Evolutionary conservation across 2,329 filamentous ascomycete genomes (phyloP), one percentile per base, ranked within the genome.

Genomic region (Leptographium flavum): DNA sequence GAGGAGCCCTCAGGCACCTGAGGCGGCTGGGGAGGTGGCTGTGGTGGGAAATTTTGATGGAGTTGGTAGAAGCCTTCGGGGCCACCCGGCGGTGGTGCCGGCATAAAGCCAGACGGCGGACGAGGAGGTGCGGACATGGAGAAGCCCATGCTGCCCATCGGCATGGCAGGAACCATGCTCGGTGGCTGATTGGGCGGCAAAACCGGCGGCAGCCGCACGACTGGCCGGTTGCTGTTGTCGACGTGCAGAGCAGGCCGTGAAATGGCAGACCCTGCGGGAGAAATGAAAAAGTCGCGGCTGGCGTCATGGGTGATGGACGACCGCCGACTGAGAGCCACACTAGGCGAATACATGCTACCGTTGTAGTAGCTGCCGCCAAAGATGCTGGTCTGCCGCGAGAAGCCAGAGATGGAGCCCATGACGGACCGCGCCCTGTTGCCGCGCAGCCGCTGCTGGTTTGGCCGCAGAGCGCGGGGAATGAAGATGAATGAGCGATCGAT

Each of bases 401-500:
- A 79, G 11, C 75, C 74, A 6, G 76, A 75, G 45, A 83, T 66
- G 56, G 68, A 86, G 52, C 70, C 81, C 63, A 83, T 74, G 15
- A 78, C 77, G 47, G 85, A 83, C 32, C 85, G 79, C 32, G 25
- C n/a, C 2, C 85, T 81, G 57, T 85, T 82, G 49, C 82, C 83
- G 45, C 83, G 73, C 43, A 81, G 76, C 27, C 79, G 76, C 66
- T 94, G 86, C 41, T 94, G 87, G 59, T 94, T 95, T 14, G 92
- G 92, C 53, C 92, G 79, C 67, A 95, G 74, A 11, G 90, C 90
- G 53, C 92, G 76, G 13, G 92, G 92, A 49, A 98, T 98, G 64
- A 98, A 98, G 56, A 95, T 94, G 62, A 98, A 98, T 0, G 92
- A 96, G 52, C 92, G 74, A 56, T 95, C 88, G 39, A 76, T 71